phyloP scores from a whole-genome alignment of 257 asterid species.

The Solanum phureja region DNA sequence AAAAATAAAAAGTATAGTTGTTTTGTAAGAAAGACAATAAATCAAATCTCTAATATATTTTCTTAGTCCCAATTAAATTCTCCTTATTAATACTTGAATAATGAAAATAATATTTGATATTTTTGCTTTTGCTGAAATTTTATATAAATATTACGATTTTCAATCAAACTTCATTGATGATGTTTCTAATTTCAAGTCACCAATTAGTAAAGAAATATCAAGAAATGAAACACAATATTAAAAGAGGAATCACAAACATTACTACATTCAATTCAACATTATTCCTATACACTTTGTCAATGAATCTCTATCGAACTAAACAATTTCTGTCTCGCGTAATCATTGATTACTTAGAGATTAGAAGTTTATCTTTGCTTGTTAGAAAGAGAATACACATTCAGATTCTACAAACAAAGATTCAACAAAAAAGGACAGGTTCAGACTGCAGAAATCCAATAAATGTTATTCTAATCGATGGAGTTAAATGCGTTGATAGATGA shows the following conservation, averaged over 20 bases:
- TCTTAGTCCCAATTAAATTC: not conserved
- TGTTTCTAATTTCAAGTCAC: not conserved
- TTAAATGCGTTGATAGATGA: too few relatives aligned
- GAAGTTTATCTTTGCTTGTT: not conserved
- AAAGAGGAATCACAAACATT: not conserved
- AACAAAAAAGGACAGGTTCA: too few relatives aligned
- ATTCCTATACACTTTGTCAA: too few relatives aligned
- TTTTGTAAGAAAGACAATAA: too few relatives aligned
- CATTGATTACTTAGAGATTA: not conserved
- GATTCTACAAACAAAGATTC: not conserved
- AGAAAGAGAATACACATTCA: not conserved
- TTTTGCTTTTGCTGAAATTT: not conserved
- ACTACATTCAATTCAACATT: not conserved
- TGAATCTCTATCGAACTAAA: too few relatives aligned
- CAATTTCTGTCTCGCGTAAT: accelerated
- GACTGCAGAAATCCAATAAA: too few relatives aligned
- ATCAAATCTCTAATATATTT: too few relatives aligned
- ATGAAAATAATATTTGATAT: not conserved
- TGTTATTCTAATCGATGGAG: too few relatives aligned
- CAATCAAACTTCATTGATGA: not conserved
- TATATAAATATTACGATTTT: not conserved
- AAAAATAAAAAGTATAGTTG: too few relatives aligned
- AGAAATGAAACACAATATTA: too few relatives aligned
- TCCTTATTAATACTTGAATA: too few relatives aligned
- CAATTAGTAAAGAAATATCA: not conserved